phyloP scores from a whole-genome alignment of 225 moss, liverwort and hornwort genomes.

The Physcomitrellopsis africana region DNA sequence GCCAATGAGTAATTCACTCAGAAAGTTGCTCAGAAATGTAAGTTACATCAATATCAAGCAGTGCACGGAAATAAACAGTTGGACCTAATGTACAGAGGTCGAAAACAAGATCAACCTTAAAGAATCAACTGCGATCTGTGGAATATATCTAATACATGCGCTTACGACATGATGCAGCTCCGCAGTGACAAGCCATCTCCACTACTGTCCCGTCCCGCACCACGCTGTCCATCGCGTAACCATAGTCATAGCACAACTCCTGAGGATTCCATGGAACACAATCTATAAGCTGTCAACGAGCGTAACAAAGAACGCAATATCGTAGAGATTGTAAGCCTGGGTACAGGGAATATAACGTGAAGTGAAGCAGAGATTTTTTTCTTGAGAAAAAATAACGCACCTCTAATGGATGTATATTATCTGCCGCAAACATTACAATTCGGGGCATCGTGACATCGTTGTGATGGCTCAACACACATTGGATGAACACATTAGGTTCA shows the following conservation, averaged over 20 bases:
- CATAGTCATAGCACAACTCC: constrained; percentile 69
- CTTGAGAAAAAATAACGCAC: constrained; percentile 21
- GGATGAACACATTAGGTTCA: constrained; percentile 72
- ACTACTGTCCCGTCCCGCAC: constrained; percentile 53
- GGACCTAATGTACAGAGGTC: too few species aligned
- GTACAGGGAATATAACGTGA: too few species aligned
- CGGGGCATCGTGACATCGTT: constrained; percentile 55
- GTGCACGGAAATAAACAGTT: neutral
- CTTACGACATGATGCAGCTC: constrained; percentile 58
- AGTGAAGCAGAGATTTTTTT: neutral
- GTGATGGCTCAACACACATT: constrained; percentile 65
- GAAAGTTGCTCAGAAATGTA: neutral
- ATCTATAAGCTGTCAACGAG: neutral
- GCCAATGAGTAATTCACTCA: neutral
- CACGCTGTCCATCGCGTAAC: constrained; percentile 60
- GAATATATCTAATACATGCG: constrained; percentile 52
- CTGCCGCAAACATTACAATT: constrained; percentile 71
- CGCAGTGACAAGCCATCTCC: constrained; percentile 60
- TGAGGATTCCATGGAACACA: constrained; percentile 22
- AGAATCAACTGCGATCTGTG: too few species aligned
- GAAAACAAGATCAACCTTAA: too few species aligned
- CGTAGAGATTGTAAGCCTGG: too few species aligned
- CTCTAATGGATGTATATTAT: constrained; percentile 66
- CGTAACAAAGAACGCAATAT: too few species aligned
- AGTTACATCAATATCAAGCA: neutral